Evolutionary conservation across 371 early-diverging fungal genomes (phyloP), one percentile per base, ranked within the genome.

Genomic region (Mucor racemosus): DNA sequence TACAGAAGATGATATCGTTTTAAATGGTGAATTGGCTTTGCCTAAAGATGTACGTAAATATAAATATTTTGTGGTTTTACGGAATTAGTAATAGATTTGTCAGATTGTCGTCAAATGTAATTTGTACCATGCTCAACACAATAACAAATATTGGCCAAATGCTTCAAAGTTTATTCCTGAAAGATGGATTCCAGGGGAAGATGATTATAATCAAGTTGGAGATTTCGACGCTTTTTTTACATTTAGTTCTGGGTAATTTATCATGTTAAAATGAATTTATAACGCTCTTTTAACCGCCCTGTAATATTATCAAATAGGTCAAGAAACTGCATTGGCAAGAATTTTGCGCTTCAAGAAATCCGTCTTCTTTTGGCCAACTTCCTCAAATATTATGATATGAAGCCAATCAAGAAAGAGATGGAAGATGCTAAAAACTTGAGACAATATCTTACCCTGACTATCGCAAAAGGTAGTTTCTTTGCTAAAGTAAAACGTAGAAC

Each of bases 261-360:
- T 17, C 7, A 10, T 7, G 7, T 3, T 17, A 7, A 36, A n/a
- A 17, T 44, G 6, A n/a, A 14, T 17, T 44, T 3, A 17, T 38
- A 9, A 38, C 11, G 38, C 38, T 26, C 3, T 26, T 26, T 26
- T 38, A 38, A 38, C 38, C 1, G 38, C 38, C 5, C 0, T 38
- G 6, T n/a, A 44, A 44, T 44, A 1, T 44, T 17, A 8, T 11
- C 44, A 17, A 7, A 10, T 44, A 36, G 56, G n/a, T 56, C 56
- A 36, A 56, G 56, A 56, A 56, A 36, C 35, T 56, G 56, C 5
- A 36, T 56, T 36, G 56, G 56, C 36, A 33, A 56, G 36, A 56
- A 36, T 19, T 56, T 56, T 14, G 53, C 53, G 7, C 53, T 56
- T 4, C 56, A 56, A n/a, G 56, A 56, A 56, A 7, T 56, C n/a